These are phyloP conservation scores for Pseudohyphozyma bogoriensis DNA, from an alignment of 768 basidiomycete genomes.

Conservation along the genomic window DNA sequence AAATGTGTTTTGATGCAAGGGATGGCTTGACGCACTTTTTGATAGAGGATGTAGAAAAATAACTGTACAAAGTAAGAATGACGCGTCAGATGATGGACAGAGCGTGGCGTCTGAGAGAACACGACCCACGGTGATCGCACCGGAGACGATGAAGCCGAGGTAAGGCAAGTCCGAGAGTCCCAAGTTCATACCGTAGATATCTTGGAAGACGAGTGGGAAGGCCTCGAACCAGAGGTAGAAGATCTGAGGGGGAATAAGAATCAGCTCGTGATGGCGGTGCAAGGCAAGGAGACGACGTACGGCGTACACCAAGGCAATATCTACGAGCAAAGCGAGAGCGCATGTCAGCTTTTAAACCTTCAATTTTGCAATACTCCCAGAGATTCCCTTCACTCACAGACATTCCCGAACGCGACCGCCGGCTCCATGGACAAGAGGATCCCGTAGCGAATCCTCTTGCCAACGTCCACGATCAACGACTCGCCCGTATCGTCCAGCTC, in stretches of 20 bases:
- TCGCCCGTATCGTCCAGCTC: constrained; percentile 32
- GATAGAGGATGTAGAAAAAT: constrained; percentile 27
- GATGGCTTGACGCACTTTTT: no score
- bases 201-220: constrained; percentile 36
- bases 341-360: no score
- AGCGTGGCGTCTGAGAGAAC: no score
- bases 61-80: no score
- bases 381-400: no score
- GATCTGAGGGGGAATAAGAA: background rate
- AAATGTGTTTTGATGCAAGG: no score
- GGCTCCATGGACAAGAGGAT: constrained; percentile 35
- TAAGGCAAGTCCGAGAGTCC: constrained; percentile 29
- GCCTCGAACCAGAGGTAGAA: constrained; percentile 34
- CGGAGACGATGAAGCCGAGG: constrained; percentile 33
- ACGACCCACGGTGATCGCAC: constrained; percentile 20
- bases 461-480: background rate
- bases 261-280: background rate
- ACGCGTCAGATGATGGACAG: no score
- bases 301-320: constrained; percentile 34
- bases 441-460: constrained; percentile 31
- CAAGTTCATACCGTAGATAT: constrained; percentile 30
- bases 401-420: constrained; percentile 34
- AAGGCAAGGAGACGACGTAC: constrained; percentile 26
- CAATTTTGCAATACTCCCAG: no score
- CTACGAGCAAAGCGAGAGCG: no score